Conservation (phyloP, 2,329 filamentous ascomycete species). For the Colletotrichum zoysiae region DNA sequence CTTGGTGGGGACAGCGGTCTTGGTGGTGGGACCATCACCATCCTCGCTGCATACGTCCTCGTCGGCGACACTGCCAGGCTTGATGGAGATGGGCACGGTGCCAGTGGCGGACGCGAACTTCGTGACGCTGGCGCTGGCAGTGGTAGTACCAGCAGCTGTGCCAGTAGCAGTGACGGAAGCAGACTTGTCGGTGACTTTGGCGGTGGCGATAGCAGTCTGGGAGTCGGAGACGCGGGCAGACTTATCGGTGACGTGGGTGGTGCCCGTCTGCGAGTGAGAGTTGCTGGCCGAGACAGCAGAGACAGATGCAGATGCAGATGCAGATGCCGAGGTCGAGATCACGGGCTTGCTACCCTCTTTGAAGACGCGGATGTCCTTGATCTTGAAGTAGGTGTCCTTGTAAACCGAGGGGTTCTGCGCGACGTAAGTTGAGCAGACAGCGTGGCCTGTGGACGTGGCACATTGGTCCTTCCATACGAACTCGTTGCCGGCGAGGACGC, state of each 20-base stretch:
- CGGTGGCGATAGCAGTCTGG: background rate
- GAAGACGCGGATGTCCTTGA: constrained; percentile 58
- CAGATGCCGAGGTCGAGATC: constrained; percentile 44
- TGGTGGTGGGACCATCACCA: constrained; percentile 16
- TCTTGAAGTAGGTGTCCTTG: constrained; percentile 56
- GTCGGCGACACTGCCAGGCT: constrained; percentile 2
- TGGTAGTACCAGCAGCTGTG: constrained; percentile 15
- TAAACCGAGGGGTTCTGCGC: constrained; percentile 52
- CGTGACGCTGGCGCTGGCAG: constrained; percentile 8
- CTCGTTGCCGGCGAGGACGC: constrained; percentile 70
- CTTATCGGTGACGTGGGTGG: constrained; percentile 34
- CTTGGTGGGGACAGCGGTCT: constrained; percentile 3
- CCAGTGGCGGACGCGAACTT: background rate
- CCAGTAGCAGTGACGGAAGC: background rate
- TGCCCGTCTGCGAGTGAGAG: background rate
- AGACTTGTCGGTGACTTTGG: background rate
- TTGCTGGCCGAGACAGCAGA: constrained; percentile 41
- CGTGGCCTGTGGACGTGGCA: constrained; percentile 43
- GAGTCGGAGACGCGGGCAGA: constrained; percentile 50
- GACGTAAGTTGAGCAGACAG: constrained; percentile 54
- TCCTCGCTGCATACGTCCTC: constrained; percentile 36
- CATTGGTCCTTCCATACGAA: constrained; percentile 49
- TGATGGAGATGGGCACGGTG: background rate
- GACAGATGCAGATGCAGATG: constrained; percentile 43
- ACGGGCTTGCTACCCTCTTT: constrained; percentile 39